A percentile compares a stretch with the other conserved stretches of the same genome.
These are phyloP conservation scores for Fraxinus dipetala DNA, from an alignment of 305 asterid species.

Conservation along the genomic window DNA sequence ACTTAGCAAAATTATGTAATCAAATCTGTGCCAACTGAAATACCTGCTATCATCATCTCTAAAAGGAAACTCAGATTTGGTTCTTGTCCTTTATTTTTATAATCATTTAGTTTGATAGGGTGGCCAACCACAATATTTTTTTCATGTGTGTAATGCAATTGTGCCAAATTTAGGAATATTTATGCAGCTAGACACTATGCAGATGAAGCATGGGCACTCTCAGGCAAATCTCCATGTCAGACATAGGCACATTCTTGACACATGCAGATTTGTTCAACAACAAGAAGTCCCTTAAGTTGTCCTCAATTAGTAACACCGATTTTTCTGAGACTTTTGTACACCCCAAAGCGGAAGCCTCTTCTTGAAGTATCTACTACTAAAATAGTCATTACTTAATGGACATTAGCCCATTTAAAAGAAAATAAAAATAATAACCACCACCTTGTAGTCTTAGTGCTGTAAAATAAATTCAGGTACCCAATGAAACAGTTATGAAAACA, in stretches of 20 bases:
- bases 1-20: not conserved
- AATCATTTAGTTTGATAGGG: not conserved
- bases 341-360: not conserved
- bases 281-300: not conserved
- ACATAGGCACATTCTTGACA: not conserved
- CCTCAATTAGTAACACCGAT: not conserved
- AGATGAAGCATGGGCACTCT: not conserved
- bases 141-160: not conserved
- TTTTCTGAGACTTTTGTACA: not conserved
- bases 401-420: not conserved
- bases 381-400: not conserved
- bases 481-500: not conserved
- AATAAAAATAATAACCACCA: not conserved
- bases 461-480: conserved; percentile 1
- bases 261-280: not conserved
- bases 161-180: not conserved
- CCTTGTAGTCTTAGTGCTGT: not conserved
- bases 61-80: not conserved
- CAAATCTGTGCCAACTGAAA: not conserved
- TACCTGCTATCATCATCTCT: not conserved
- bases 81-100: not conserved
- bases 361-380: not conserved
- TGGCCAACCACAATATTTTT: not conserved
- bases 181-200: conserved; percentile 1
- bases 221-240: not conserved